Base-by-base conservation (phyloP, 106 monocot species). In the Platanthera guangdongensis region DNA sequence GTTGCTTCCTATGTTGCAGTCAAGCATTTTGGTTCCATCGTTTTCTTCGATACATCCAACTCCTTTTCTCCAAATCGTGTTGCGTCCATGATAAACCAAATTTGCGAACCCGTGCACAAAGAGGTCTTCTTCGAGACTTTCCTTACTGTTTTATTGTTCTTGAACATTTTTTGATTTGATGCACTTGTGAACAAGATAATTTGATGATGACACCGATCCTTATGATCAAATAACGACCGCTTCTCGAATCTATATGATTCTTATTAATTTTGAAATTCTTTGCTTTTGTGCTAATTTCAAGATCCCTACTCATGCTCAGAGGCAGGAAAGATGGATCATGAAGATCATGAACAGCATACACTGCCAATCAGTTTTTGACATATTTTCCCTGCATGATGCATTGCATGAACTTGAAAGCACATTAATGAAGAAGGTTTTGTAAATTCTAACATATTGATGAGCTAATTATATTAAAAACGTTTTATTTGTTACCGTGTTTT, bases 41-140 rank as follows among this genome's bases (percentile, higher is more conserved):
- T 94, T 60, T 99, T 83, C 79, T 82, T 94, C 52, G 94, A 99
- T 81, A 90, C 94, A n/a, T 88, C 91, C 75, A 99, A 99, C 76
- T 90, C 99, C 49, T 99, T 99, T 78, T 94, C 99, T 2, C 74
- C 99, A 46, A 73, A 68, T 4, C 83, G 88, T 21, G 83, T 99
- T 75, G 77, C 75, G 4, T 54, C 76, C 60, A 88, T 92, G n/a
- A 47, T 89, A 32, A 67, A 80, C 85, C 75, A 76, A 45, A 50
- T 80, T 14, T 68, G 73, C 39, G 51, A 25, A 8, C 62, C 76
- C 9, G 76, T 53, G 59, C 14, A 22, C 28, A 80, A 75, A 81
- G 92, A 92, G 90, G 90, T 90, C 18, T 65, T 65, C 30, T 65
- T 65, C 32, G 28, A 32, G 25, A 1, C 47, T 28, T 39, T 10